phyloP scores from a whole-genome alignment of 495 filamentous ascomycete species.

The Jackrogersella multiformis region DNA sequence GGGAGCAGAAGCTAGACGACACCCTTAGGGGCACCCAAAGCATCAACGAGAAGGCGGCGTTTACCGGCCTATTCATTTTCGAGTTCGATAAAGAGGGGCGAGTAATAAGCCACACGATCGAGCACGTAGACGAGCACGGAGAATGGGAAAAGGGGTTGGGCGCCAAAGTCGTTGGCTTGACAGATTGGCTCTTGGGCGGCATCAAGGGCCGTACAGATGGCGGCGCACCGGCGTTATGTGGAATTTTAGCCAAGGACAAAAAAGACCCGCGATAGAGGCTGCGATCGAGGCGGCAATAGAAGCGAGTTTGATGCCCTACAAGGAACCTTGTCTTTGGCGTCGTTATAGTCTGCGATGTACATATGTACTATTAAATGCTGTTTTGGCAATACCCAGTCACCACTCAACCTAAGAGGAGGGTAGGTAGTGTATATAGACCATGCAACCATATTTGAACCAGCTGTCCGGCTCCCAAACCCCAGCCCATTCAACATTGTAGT shows the following conservation, averaged over 20 bases:
- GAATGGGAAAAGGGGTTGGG: constrained; percentile 69
- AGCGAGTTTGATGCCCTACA: background rate
- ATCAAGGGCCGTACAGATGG: constrained; percentile 55
- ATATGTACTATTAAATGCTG: constrained; percentile 30
- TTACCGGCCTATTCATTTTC: constrained; percentile 89
- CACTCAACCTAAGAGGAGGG: constrained; percentile 32
- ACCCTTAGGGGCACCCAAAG: constrained; percentile 40
- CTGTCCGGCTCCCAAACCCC: too few relatives aligned
- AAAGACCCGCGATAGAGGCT: constrained; percentile 18
- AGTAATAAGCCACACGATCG: constrained; percentile 87
- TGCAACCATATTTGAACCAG: constrained; percentile 18
- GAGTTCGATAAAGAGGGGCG: constrained; percentile 92
- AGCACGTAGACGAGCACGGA: constrained; percentile 83
- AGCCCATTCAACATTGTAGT: too few relatives aligned
- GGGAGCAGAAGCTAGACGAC: constrained; percentile 38
- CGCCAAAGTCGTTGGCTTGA: constrained; percentile 80
- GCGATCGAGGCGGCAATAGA: constrained; percentile 7
- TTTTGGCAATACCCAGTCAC: constrained; percentile 31
- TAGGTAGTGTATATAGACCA: constrained; percentile 33
- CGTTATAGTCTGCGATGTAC: constrained; percentile 25
- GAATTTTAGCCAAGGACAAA: constrained; percentile 15
- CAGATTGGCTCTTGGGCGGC: constrained; percentile 85
- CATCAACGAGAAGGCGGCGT: constrained; percentile 62
- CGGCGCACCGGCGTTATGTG: constrained; percentile 39
- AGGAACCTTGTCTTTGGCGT: constrained; percentile 1